Evolutionary conservation across 768 basidiomycete genomes (phyloP).

Genomic region (Ramaria sp.): DNA sequence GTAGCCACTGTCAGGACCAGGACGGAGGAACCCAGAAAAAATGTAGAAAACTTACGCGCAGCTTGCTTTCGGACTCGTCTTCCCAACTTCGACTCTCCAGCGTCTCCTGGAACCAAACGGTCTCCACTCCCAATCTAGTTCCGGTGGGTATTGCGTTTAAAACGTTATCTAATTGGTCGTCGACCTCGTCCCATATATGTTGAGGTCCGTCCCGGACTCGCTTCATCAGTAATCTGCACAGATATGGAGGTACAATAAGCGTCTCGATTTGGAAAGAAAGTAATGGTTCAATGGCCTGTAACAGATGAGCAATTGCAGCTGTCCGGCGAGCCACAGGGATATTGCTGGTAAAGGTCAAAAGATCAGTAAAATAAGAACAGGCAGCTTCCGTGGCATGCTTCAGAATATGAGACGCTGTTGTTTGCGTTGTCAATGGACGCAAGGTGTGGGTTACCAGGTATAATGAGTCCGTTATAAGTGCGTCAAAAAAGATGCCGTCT

Average conservation of each 20-base stretch:
- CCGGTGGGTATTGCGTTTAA: background rate
- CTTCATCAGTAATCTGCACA: slow-evolving; percentile 28
- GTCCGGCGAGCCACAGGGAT: background rate
- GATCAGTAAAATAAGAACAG: background rate
- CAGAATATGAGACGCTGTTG: background rate
- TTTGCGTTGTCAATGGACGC: background rate
- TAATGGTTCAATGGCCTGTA: background rate
- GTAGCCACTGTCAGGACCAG: background rate
- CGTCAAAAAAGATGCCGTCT: background rate
- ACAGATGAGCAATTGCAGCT: background rate
- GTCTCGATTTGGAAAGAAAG: background rate
- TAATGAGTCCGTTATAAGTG: slow-evolving; percentile 1
- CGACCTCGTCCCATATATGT: slow-evolving; percentile 27
- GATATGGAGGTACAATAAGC: background rate
- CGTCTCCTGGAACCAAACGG: slow-evolving; percentile 25
- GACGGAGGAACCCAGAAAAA: background rate
- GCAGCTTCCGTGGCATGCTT: background rate
- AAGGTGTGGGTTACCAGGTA: background rate
- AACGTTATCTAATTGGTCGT: slow-evolving; percentile 13
- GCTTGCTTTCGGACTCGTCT: slow-evolving; percentile 15
- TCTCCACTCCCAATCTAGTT: background rate
- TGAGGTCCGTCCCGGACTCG: slow-evolving; percentile 35
- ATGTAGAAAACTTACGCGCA: background rate
- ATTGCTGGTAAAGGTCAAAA: background rate
- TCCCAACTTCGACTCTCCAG: slow-evolving; percentile 31